Base-by-base conservation (phyloP, 163 green algal genomes). In the Scenedesmus sp. region DNA sequence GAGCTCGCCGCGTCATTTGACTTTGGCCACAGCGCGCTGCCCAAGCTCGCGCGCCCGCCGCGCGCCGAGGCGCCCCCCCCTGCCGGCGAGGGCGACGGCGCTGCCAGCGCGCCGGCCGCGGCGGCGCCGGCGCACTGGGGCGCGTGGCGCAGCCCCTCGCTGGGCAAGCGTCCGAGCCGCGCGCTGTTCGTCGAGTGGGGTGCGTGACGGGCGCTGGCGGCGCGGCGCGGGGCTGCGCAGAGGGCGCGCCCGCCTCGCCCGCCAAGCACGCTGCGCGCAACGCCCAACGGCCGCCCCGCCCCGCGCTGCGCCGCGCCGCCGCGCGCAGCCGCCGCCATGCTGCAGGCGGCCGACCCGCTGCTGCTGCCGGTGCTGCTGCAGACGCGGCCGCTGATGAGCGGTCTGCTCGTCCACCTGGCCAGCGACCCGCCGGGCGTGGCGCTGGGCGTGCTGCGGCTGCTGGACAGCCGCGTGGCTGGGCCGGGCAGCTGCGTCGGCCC, bases 361-460 rank as follows among this genome's bases (percentile, higher is more conserved):
- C 73, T 82, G 24, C 57, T 87, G 63, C 73, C 77, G 31, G 70
- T 72, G 13, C 77, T 87, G 64, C 76, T 87, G 70, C 82, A 77
- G n/a, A 48, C 65, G 18, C 82, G 82, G 14, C 62, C 82, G 0
- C 56, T 87, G 6, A 82, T 72, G 56, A 44, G 51, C 2, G 70
- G 63, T 11, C 45, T 87, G 36, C 77, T 87, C 11, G 26, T 71
- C 29, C 82, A 85, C 70, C 48, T 85, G 17, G 63, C 82, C 13
- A 51, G 70, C 13, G 82, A 87, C 47, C 82, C 82, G n/a, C 77
- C 82, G 17, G 57, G 24, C 6, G 70, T 82, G 48, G 58, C 72
- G 26, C 54, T 85, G 7, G 29, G 67, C 22, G 77, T 75, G 36
- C 71, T 87, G 36, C 18, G 42, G 29, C 22, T 84, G 56, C 29